Conservation (phyloP, 352 stramenopile genomes). For the Globisporangium paddicum region DNA sequence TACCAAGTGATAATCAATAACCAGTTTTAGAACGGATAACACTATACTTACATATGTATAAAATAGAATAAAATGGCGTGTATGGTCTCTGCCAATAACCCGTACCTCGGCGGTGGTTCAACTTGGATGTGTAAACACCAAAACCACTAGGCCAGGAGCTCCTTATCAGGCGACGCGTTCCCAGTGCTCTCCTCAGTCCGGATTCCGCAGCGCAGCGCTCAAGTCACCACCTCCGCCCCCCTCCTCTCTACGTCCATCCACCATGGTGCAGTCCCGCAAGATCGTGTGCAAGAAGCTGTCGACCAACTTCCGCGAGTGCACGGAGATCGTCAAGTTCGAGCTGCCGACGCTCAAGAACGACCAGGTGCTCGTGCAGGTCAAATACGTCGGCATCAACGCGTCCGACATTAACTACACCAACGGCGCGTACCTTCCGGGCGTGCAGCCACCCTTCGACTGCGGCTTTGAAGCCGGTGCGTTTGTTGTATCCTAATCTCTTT, state of each 20-base stretch:
- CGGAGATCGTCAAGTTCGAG: constrained; percentile 48
- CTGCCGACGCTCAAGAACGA: constrained; percentile 32
- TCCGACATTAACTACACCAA: constrained; percentile 62
- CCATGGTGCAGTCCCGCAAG: constrained; percentile 58
- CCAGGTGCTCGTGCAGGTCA: constrained; percentile 44
- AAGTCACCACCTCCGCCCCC: background rate
- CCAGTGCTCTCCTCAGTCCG: background rate
- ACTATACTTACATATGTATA: too few relatives aligned
- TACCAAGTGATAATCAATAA: too few relatives aligned
- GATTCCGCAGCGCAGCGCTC: background rate
- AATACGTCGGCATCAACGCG: constrained; percentile 40
- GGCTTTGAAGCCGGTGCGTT: constrained; percentile 38
- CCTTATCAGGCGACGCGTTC: background rate
- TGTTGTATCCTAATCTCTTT: background rate
- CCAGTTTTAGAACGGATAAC: too few relatives aligned
- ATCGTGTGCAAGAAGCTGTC: constrained; percentile 79
- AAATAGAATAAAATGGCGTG: too few relatives aligned
- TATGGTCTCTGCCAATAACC: too few relatives aligned
- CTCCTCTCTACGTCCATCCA: background rate
- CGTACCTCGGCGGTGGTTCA: constrained; percentile 1
- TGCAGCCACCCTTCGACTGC: constrained; percentile 46
- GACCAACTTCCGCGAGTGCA: constrained; percentile 77
- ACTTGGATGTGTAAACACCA: constrained; percentile 7
- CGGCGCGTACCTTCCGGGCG: constrained; percentile 40
- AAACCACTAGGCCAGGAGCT: background rate